Percentiles rank a stretch among this genome's conserved stretches.
phyloP scores from a whole-genome alignment of 2,329 filamentous ascomycete genomes.

The Cephalotrichum gorgonifer region DNA sequence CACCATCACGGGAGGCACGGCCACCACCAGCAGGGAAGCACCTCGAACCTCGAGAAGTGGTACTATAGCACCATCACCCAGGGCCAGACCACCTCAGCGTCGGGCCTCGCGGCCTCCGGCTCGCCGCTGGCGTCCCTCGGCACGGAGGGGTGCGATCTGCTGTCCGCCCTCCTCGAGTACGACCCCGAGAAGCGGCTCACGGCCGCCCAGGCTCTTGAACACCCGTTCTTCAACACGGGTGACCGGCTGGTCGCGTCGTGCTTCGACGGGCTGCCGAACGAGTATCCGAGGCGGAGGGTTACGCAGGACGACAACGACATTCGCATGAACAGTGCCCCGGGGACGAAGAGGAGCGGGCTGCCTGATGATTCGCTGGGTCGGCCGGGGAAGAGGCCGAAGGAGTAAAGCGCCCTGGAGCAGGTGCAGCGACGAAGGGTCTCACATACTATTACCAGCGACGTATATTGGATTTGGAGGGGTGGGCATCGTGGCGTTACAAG shows the following conservation, averaged over 20 bases:
- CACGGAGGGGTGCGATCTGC: constrained; percentile 68
- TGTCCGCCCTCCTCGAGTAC: constrained; percentile 79
- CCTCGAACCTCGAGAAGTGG: constrained; percentile 63
- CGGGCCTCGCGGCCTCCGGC: constrained; percentile 26
- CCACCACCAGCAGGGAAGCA: constrained; percentile 16
- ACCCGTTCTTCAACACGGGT: constrained; percentile 75
- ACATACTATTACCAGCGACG: too few species aligned
- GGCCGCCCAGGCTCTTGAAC: constrained; percentile 77
- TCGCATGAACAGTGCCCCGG: constrained; percentile 75
- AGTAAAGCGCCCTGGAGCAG: too few species aligned
- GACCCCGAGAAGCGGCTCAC: constrained; percentile 83
- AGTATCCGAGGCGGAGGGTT: constrained; percentile 83
- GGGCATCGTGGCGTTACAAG: too few species aligned
- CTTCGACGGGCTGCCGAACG: constrained; percentile 79
- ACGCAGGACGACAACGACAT: constrained; percentile 96
- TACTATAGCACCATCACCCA: constrained; percentile 62
- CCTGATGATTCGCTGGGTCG: constrained; percentile 68
- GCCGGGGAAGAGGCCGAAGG: constrained; percentile 53
- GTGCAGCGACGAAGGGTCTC: too few species aligned
- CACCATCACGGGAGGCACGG: constrained; percentile 29
- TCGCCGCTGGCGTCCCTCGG: constrained; percentile 51
- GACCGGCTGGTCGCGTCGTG: constrained; percentile 71
- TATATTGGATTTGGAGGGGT: too few species aligned
- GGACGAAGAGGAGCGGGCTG: constrained; percentile 79
- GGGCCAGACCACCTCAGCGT: constrained; percentile 35